Evolutionary conservation across 352 stramenopile genomes (phyloP).

Genomic region (Phytophthora rubi): DNA sequence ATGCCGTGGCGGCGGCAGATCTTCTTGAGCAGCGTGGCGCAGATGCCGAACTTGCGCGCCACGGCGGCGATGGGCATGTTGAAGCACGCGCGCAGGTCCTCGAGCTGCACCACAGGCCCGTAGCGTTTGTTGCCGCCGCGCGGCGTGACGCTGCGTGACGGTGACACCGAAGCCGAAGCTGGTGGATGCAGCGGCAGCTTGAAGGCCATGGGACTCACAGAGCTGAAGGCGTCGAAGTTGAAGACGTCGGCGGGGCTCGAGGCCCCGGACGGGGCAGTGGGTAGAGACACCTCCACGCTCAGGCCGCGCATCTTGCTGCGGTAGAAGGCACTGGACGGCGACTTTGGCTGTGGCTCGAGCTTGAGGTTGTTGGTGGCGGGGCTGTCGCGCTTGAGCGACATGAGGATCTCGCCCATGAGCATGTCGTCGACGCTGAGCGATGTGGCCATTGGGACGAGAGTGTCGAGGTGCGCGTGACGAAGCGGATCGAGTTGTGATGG

Average conservation of each 20-base stretch:
- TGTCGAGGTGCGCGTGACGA: slow-evolving; percentile 8
- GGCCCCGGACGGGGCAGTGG: slow-evolving; percentile 12
- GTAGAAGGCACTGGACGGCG: slow-evolving; percentile 23
- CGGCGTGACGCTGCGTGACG: slow-evolving; percentile 17
- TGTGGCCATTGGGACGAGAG: slow-evolving; percentile 16
- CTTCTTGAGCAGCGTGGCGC: slow-evolving; percentile 86
- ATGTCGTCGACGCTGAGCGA: slow-evolving; percentile 66
- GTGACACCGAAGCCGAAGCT: neutral
- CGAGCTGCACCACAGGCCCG: slow-evolving; percentile 72
- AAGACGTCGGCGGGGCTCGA: slow-evolving; percentile 39
- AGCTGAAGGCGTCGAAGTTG: slow-evolving; percentile 41
- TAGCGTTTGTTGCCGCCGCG: slow-evolving; percentile 57
- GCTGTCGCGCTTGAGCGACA: slow-evolving; percentile 66
- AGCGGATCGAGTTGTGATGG: slow-evolving; percentile 39
- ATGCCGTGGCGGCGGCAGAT: slow-evolving; percentile 85
- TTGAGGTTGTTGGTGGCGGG: slow-evolving; percentile 9
- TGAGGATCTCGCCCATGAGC: slow-evolving; percentile 82
- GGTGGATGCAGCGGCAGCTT: slow-evolving; percentile 26
- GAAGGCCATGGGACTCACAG: slow-evolving; percentile 61
- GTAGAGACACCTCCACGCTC: slow-evolving; percentile 47
- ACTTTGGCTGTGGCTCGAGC: slow-evolving; percentile 14
- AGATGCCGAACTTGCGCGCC: slow-evolving; percentile 85
- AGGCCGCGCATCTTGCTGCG: slow-evolving; percentile 53
- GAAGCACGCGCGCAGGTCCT: slow-evolving; percentile 80
- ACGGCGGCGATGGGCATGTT: slow-evolving; percentile 87